phyloP scores from a whole-genome alignment of 805 yeast genomes.

The Komagataella pseudopastoris region DNA sequence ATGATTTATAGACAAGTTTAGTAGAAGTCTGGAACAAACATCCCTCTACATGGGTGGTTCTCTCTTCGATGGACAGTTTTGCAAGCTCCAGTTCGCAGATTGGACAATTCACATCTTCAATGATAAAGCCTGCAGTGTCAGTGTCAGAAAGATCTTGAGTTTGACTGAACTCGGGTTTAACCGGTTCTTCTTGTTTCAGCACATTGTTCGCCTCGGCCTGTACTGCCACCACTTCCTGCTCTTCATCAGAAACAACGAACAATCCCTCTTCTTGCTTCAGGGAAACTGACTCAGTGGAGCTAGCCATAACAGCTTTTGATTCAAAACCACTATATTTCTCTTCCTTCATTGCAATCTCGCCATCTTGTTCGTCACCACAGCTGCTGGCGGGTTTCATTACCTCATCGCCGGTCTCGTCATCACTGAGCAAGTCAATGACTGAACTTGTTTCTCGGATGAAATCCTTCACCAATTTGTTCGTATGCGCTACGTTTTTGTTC shows the following conservation, averaged over 20 bases:
- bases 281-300: neutral
- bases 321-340: neutral
- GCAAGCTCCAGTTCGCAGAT: constrained; percentile 30
- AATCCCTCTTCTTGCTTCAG: neutral
- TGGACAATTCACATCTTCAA: constrained; percentile 28
- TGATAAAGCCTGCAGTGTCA: too few species aligned
- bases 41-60: constrained; percentile 41
- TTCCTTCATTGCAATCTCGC: neutral
- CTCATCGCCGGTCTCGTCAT: neutral
- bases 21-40: constrained; percentile 23
- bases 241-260: neutral
- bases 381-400: neutral
- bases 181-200: neutral
- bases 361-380: neutral
- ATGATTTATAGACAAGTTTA: constrained; percentile 12
- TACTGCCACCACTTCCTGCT: neutral
- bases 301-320: neutral
- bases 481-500: neutral
- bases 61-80: constrained; percentile 21
- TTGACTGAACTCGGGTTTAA: neutral
- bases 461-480: neutral
- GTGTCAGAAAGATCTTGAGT: neutral
- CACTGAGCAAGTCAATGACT: neutral
- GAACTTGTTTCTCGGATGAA: neutral
- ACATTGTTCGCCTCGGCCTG: neutral